Conservation (phyloP, 331 rosid genomes). For the Malus hybrid region DNA sequence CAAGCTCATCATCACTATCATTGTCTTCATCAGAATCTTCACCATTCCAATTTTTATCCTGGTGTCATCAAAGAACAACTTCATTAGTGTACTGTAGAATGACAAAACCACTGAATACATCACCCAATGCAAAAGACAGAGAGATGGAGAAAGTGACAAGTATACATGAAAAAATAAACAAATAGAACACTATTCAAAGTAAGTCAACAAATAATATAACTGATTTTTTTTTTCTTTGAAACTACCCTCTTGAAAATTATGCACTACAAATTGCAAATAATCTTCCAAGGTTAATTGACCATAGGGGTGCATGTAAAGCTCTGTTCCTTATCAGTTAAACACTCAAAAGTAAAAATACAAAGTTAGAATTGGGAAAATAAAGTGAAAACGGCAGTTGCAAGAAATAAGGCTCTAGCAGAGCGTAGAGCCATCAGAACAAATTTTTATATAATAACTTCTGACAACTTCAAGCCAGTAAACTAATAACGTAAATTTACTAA, state of each 20-base stretch:
- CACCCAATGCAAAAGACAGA: not conserved
- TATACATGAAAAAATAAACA: not conserved
- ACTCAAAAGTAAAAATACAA: not conserved
- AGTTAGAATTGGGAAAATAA: not conserved
- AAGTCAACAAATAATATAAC: not conserved
- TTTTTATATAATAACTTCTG: not conserved
- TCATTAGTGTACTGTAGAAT: constrained; percentile 21
- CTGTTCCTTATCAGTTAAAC: not conserved
- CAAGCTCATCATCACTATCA: constrained; percentile 61
- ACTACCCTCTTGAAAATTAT: not conserved
- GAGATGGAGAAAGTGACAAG: not conserved
- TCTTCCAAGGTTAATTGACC: not conserved
- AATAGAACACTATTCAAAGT: not conserved
- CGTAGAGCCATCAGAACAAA: not conserved
- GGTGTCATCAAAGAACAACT: constrained; percentile 25
- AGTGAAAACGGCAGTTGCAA: not conserved
- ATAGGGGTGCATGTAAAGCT: not conserved
- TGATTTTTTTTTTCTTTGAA: not conserved
- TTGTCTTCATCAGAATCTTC: constrained; percentile 75
- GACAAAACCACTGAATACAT: not conserved
- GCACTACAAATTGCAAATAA: not conserved
- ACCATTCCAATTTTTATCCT: constrained; percentile 89
- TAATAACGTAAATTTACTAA: constrained; percentile 9
- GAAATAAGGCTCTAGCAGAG: not conserved
- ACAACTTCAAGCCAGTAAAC: constrained; percentile 1